Evolutionary conservation across 345 rosid genomes (phyloP).

Genomic region (Aurinia saxatilis): DNA sequence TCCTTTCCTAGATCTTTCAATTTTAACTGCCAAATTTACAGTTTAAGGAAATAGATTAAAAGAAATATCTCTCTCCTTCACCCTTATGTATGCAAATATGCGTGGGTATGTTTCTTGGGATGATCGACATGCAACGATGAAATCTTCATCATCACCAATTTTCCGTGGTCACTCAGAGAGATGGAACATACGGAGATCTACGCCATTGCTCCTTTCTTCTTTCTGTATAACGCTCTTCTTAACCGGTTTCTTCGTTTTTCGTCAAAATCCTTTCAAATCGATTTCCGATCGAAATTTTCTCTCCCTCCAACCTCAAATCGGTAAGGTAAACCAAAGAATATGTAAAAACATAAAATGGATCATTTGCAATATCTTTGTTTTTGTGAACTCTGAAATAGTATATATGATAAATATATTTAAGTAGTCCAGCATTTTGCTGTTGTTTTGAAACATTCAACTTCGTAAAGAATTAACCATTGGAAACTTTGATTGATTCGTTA

Average conservation of each 20-base stretch:
- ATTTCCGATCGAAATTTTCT: conserved; percentile 22
- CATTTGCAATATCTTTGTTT: too few species aligned
- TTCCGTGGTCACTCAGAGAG: conserved; percentile 21
- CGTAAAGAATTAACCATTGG: too few species aligned
- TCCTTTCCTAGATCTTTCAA: neutral
- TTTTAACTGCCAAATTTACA: neutral
- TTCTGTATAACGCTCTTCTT: conserved; percentile 42
- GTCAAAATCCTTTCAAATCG: conserved; percentile 42
- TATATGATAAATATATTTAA: too few species aligned
- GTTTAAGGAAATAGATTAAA: conserved; percentile 2
- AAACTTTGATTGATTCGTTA: neutral
- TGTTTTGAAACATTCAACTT: too few species aligned
- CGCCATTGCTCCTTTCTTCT: conserved; percentile 45
- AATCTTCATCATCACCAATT: conserved; percentile 20
- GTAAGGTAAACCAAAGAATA: conserved; percentile 24
- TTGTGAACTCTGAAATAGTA: too few species aligned
- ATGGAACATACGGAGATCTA: conserved; percentile 31
- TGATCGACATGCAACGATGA: conserved; percentile 34
- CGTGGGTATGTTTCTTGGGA: conserved; percentile 16
- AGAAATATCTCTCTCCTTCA: neutral
- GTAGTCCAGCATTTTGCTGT: too few species aligned
- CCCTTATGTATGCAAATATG: neutral
- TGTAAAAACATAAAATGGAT: too few species aligned
- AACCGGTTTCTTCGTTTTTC: conserved; percentile 43
- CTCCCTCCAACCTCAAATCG: conserved; percentile 22